These are phyloP conservation scores for Crithidia brevicula DNA, from an alignment of 208 protist species.

Conservation along the genomic window DNA sequence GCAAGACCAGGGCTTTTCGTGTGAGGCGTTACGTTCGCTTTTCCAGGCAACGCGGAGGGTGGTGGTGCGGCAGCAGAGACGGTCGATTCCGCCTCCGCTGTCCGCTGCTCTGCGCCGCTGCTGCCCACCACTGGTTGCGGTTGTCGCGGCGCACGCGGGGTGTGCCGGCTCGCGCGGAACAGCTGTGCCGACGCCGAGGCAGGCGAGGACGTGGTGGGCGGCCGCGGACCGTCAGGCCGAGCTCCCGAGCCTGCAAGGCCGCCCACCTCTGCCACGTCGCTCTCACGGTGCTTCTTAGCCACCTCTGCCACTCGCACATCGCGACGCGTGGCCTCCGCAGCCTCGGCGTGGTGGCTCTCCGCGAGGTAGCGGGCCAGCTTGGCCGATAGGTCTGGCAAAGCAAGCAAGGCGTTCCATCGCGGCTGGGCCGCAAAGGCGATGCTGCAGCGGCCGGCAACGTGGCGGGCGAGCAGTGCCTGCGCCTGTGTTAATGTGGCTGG, in stretches of 20 bases:
- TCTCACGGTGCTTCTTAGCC: not conserved
- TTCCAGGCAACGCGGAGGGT: not conserved
- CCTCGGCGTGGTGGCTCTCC: constrained; percentile 3
- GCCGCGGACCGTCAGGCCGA: too few relatives aligned
- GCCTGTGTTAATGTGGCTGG: not conserved
- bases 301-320: constrained; percentile 7
- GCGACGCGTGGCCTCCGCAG: constrained; percentile 11
- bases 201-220: not conserved
- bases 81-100: constrained; percentile 1
- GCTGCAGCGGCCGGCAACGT: not conserved
- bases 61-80: not conserved
- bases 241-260: not conserved
- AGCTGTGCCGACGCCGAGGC: not conserved
- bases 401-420: constrained; percentile 25
- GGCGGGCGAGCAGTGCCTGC: constrained; percentile 20
- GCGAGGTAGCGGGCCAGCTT: constrained; percentile 7
- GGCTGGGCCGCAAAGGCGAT: constrained; percentile 9
- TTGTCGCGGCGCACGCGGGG: constrained; percentile 8
- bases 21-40: not conserved
- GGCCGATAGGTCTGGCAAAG: not conserved
- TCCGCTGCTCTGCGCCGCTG: not conserved
- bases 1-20: not conserved
- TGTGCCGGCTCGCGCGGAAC: constrained; percentile 8
- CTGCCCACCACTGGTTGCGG: not conserved
- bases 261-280: not conserved